phyloP scores from a whole-genome alignment of 768 basidiomycete genomes.

The Strobilomyces confusus region DNA sequence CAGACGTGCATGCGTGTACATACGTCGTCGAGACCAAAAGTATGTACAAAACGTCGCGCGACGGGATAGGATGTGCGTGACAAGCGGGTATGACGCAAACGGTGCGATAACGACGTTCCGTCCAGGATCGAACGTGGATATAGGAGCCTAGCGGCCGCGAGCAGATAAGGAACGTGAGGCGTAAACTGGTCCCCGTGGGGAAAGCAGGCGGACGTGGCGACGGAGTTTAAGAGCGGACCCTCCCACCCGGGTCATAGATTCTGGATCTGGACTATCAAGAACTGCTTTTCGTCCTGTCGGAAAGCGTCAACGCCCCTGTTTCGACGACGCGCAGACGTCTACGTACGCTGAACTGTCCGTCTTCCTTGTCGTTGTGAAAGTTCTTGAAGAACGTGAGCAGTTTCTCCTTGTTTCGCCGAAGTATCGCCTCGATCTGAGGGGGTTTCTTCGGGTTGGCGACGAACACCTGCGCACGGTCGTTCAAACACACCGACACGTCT shows the following conservation, averaged over 20 bases:
- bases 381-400: constrained; percentile 81
- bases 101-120: constrained; percentile 4
- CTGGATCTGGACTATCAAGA: constrained; percentile 90
- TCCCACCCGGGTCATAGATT: constrained; percentile 45
- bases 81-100: constrained; percentile 5
- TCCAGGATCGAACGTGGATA: neutral
- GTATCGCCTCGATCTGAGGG: constrained; percentile 85
- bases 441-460: constrained; percentile 99
- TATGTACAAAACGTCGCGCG: no score
- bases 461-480: constrained; percentile 61
- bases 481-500: neutral
- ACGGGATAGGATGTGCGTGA: neutral
- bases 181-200: neutral
- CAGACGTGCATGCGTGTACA: no score
- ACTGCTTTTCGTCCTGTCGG: constrained; percentile 88
- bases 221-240: no score
- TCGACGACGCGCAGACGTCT: neutral
- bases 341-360: constrained; percentile 89
- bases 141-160: constrained; percentile 4
- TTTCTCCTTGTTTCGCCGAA: constrained; percentile 93
- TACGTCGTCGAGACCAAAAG: no score
- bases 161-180: constrained; percentile 5
- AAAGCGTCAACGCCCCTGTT: neutral
- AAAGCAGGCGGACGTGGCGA: neutral
- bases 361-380: constrained; percentile 99